Base-by-base conservation (phyloP, 148 eudicot genomes). In the Cornus suecica region DNA sequence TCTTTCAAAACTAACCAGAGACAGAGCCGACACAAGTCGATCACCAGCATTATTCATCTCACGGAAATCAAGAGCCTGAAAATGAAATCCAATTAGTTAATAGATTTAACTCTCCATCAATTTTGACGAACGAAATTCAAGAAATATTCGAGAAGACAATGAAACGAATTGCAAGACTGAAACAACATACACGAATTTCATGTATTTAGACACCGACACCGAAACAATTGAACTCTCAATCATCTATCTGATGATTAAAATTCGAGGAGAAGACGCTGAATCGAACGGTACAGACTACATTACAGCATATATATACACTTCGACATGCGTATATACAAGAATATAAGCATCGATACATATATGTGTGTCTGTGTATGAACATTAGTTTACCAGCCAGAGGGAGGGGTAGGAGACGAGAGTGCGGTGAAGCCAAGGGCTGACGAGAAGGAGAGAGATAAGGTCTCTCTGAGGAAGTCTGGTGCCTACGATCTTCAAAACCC, bases 1-100 rank as follows among this genome's bases (percentile, higher is more conserved):
- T 58, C 15, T 28, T 54, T 8, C 25, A 16, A 75, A 74, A 64
- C 90, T 72, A 52, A 94, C 99, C 91, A 89, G 84, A 68, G 94
- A 92, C 75, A 94, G 89, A 71, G 99, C 96, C 45, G 92, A 83
- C 76, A 90, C 68, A n/a, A 94, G 86, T 60, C 92, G 88, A 84
- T 85, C 78, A 27, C 99, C 99, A 52, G 91, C 91, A 81, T 88
- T 85, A 71, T 34, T 82, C 86, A 81, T 80, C 73, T 94, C 99
- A 67, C 72, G 99, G 66, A 94, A 88, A 87, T 94, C 97, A 88
- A 94, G 90, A 41, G 77, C 87, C 99, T 94, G 80, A 8, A 68
- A 76, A 25, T 48, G 18, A 48, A 48, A 1, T 9, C 51, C 77
- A 41, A 71, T 18, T 34, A 23, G 54, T 18, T 1, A 70, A 71